Evolutionary conservation across 2,329 filamentous ascomycete species (phyloP).

Genomic region (Sphaerulina vaccinii): DNA sequence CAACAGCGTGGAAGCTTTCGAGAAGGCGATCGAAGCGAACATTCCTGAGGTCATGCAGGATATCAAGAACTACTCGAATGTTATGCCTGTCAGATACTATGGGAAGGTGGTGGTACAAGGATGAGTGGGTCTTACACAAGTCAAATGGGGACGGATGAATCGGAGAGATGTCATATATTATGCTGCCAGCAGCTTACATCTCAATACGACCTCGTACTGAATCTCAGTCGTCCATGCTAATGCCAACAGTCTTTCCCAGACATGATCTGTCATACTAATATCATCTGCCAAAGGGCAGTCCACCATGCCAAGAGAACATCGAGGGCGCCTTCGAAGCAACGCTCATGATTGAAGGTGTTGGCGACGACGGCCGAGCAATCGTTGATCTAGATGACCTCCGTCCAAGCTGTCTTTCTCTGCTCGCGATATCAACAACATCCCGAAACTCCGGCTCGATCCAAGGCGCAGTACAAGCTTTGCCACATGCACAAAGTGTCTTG

Average conservation of each 20-base stretch:
- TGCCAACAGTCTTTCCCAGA: too few relatives aligned
- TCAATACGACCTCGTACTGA: too few relatives aligned
- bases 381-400: neutral
- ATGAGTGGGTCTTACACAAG: too few relatives aligned
- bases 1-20: slow-evolving; percentile 21
- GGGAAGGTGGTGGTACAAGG: slow-evolving; percentile 16
- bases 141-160: too few relatives aligned
- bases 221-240: too few relatives aligned
- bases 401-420: neutral
- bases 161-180: too few relatives aligned
- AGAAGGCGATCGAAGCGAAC: slow-evolving; percentile 23
- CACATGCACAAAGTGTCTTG: slow-evolving; percentile 6
- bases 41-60: slow-evolving; percentile 26
- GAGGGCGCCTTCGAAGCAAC: neutral
- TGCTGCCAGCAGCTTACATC: too few relatives aligned
- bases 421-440: slow-evolving; percentile 7
- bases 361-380: slow-evolving; percentile 5
- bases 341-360: slow-evolving; percentile 1
- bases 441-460: slow-evolving; percentile 14
- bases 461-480: slow-evolving; percentile 5
- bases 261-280: neutral
- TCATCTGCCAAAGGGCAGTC: neutral
- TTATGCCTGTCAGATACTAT: slow-evolving; percentile 18
- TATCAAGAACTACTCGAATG: slow-evolving; percentile 23
- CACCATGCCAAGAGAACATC: neutral